Evolutionary conservation across 2,329 filamentous ascomycete genomes (phyloP).

Genomic region (Aspergillus pseudoglaucus): DNA sequence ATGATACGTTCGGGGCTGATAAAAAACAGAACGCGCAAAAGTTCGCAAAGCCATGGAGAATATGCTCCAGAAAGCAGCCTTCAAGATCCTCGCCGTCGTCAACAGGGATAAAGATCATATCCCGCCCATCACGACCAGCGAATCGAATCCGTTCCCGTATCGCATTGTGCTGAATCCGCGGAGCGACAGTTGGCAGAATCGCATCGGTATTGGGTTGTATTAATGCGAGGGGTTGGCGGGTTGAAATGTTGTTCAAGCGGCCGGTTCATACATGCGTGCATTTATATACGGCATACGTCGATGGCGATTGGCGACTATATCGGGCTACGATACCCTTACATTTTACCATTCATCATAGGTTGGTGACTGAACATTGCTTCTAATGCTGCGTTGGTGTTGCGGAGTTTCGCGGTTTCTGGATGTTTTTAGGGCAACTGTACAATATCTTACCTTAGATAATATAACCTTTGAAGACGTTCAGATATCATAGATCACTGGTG

Average conservation of each 20-base stretch:
- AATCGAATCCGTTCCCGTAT: slow-evolving; percentile 90
- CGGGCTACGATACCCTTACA: slow-evolving; percentile 10
- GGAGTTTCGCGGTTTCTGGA: not conserved
- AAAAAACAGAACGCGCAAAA: slow-evolving; percentile 65
- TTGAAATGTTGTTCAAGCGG: too few relatives aligned
- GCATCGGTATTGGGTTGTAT: slow-evolving; percentile 76
- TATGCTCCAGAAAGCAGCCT: slow-evolving; percentile 74
- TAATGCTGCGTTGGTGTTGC: not conserved
- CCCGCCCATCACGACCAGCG: slow-evolving; percentile 87
- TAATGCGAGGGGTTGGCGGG: slow-evolving; percentile 26
- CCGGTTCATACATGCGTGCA: not conserved
- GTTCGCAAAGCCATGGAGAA: slow-evolving; percentile 87
- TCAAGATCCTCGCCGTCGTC: slow-evolving; percentile 83
- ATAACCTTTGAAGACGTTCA: not conserved
- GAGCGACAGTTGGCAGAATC: slow-evolving; percentile 68
- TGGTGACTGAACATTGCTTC: not conserved
- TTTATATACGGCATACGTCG: not conserved
- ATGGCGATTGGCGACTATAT: not conserved
- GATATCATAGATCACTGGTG: too few relatives aligned
- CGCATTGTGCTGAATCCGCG: slow-evolving; percentile 85
- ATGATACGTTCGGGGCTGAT: not conserved
- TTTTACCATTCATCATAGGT: not conserved
- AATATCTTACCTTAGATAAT: too few relatives aligned
- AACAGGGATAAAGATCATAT: slow-evolving; percentile 93
- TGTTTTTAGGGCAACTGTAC: too few relatives aligned